Base-by-base conservation (phyloP, 768 basidiomycete genomes). In the Leccinum disarticulatum region DNA sequence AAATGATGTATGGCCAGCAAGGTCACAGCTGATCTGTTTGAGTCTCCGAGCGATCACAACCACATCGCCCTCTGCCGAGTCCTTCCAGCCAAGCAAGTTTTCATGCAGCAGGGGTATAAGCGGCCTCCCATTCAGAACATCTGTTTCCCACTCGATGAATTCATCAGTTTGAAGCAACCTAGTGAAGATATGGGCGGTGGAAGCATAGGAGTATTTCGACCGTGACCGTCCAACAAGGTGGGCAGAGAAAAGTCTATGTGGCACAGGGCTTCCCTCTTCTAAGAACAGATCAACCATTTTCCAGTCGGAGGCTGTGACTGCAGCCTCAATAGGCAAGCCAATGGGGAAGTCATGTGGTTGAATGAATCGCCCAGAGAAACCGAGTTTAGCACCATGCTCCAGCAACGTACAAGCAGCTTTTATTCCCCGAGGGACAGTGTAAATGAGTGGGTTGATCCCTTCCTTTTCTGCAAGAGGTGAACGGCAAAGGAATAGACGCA, bases 401-500 rank as follows among this genome's bases (percentile, higher is more conserved):
- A 43, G 41, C 41, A 43, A 43, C 8, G 41, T 43, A 17, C n/a
- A n/a, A n/a, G 41, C 41, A 43, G n/a, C n/a, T 43, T 43, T 0
- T 10, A 43, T 43, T 43, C 8, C 0, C 0, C 22, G 1, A 0
- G 8, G 41, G 10, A 19, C n/a, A 2, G n/a, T 10, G n/a, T 43
- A 43, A 8, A 43, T n/a, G 41, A 43, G 41, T n/a, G 41, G 41
- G 10, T 43, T 43, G 0, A n/a, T 43, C n/a, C 41, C 41, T n/a
- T 43, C 9, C n/a, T 43, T 19, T 43, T 9, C n/a, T 19, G 3
- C 0, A 43, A 43, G 41, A 10, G 41, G 17, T 19, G 41, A 17
- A 43, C n/a, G 41, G 0, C 41, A 8, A 43, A 43, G 41, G 0
- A 43, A 43, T 43, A n/a, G 17, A 4, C 4, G 0, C n/a, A 43